Conservation (phyloP, 331 rosid genomes). For the Saraca asoca region DNA sequence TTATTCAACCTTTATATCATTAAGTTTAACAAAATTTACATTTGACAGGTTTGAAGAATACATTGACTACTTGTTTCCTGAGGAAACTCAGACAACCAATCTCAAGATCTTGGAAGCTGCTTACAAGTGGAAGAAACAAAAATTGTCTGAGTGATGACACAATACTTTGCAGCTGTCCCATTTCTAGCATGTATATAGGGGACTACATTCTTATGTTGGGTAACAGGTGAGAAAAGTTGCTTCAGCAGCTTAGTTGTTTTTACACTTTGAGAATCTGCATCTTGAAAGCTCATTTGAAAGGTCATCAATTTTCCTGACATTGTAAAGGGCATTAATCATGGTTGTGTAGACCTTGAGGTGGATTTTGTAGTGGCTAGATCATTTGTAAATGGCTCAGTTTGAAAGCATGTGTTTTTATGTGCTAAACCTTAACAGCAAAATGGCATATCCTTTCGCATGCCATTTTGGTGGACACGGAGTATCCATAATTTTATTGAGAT, state of each 20-base stretch:
- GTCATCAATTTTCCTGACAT: no score
- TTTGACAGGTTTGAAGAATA: slow-evolving; percentile 76
- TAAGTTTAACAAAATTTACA: slow-evolving; percentile 30
- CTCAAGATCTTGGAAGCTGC: slow-evolving; percentile 94
- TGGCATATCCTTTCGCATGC: no score
- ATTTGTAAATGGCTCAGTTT: no score
- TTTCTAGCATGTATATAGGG: background rate
- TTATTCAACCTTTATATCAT: background rate
- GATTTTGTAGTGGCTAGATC: no score
- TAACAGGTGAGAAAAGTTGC: slow-evolving; percentile 2
- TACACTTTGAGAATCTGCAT: slow-evolving; percentile 4
- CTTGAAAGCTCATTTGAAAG: no score
- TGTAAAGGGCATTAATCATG: no score
- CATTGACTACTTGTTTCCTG: slow-evolving; percentile 80
- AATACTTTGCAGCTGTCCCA: no score
- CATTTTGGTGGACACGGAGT: no score
- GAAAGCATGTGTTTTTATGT: no score
- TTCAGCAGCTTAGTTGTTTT: slow-evolving; percentile 17
- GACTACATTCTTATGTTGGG: background rate
- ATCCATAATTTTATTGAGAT: no score
- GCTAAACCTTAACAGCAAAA: no score
- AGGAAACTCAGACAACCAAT: slow-evolving; percentile 80
- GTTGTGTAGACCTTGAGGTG: no score
- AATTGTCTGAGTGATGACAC: slow-evolving; percentile 28
- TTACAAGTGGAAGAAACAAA: slow-evolving; percentile 89